Conservation (phyloP, 257 asterid species). For the Solanum bulbocastanum region DNA sequence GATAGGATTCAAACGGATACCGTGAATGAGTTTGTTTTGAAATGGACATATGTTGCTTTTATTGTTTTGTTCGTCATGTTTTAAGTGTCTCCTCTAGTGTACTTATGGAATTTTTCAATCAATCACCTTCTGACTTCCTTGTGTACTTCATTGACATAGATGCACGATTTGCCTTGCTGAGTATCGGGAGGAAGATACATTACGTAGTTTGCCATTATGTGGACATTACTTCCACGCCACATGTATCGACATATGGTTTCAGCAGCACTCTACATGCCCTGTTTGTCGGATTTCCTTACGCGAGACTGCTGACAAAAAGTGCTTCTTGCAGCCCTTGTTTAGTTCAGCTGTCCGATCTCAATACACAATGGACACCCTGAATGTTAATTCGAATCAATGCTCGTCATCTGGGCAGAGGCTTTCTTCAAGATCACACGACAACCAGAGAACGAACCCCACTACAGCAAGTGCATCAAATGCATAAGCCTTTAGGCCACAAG, state of each 20-base stretch:
- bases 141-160: conserved; percentile 19
- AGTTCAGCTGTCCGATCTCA: conserved; percentile 60
- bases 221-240: conserved; percentile 70
- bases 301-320: conserved; percentile 41
- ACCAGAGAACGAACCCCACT: conserved; percentile 12
- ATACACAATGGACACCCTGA: conserved; percentile 15
- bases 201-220: conserved; percentile 55
- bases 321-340: conserved; percentile 62
- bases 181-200: conserved; percentile 57
- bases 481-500: background rate
- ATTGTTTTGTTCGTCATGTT: background rate
- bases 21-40: background rate
- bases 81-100: background rate
- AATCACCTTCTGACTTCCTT: background rate
- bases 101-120: background rate
- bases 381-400: conserved; percentile 27
- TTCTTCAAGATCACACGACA: conserved; percentile 16
- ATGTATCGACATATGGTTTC: conserved; percentile 78
- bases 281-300: conserved; percentile 78
- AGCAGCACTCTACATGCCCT: conserved; percentile 76
- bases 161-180: conserved; percentile 73
- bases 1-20: background rate
- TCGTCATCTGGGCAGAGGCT: conserved; percentile 20
- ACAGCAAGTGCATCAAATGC: background rate
- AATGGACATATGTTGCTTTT: background rate